Base-by-base conservation (phyloP, 2,329 filamentous ascomycete genomes). In the Leptographium flavum region DNA sequence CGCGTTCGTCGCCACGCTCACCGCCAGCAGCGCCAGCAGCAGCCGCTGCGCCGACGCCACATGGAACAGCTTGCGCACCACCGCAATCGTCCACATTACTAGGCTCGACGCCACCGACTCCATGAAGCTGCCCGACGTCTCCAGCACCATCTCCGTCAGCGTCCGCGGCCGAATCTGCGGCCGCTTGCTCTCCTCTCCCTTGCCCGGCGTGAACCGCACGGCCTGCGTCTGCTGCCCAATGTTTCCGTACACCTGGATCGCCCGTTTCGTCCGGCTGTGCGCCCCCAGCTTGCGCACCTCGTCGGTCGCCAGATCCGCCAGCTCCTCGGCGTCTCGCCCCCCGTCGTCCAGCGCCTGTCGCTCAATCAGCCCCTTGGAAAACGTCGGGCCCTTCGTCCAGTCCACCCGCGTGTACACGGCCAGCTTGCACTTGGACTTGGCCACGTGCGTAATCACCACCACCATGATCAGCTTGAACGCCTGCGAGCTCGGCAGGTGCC, bases 371-470 rank as follows among this genome's bases (percentile, higher is more conserved):
- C 68, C 71, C 59, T 75, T 77, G 15, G 71, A 73, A 36, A 81
- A 64, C 0, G 71, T 68, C 11, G 79, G 80, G 45, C 74, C 68
- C 52, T 78, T 82, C 23, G 77, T 72, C 92, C 92, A 96, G 54
- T 87, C 83, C n/a, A 94, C 77, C 55, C 82, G 83, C 44, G 81
- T 84, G 63, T 86, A 94, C 37, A 96, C 76, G 23, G 87, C 83
- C 45, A 98, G 74, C 64, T 92, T 95, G 62, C 87, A 94, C 60
- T 83, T 87, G 13, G 85, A 87, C 64, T 96, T 96, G 43, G 87
- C 80, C 49, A 90, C 74, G 57, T 96, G 87, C 3, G 92, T 95
- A 50, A 98, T 92, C 51, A 95, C 87, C 50, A 94, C 79, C 63
- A 94, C 95, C 53, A 79, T 90, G 47, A 93, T 76, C 21, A 95